Percentiles rank a stretch among this genome's conserved stretches.
Conservation (phyloP, 2,329 filamentous ascomycete species). For the Colletotrichum melonis region DNA sequence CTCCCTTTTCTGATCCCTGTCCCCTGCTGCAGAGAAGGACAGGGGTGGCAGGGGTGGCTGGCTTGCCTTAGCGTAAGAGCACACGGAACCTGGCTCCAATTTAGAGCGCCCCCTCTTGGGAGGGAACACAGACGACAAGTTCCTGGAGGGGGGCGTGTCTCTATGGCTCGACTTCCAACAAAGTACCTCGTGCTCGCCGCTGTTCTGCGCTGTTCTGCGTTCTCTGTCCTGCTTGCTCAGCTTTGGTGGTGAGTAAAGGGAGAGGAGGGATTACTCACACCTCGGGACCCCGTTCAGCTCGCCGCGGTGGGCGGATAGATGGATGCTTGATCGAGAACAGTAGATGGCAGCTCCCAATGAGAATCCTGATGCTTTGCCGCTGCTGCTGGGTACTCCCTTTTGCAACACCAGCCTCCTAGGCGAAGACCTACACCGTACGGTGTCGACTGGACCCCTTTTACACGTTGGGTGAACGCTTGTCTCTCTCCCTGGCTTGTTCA, state of each 20-base stretch:
- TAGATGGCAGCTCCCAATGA: not conserved
- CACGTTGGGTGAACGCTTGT: not conserved
- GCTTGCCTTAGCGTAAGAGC: not conserved
- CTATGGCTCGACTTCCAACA: no score
- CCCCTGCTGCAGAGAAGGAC: not conserved
- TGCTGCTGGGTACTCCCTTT: not conserved
- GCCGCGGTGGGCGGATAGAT: not conserved
- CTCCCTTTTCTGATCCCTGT: not conserved
- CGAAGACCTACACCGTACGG: constrained; percentile 5
- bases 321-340: not conserved
- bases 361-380: not conserved
- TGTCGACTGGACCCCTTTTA: not conserved
- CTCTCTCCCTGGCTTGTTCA: not conserved
- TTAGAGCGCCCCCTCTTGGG: constrained; percentile 1
- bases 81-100: constrained; percentile 13
- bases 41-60: not conserved
- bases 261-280: constrained; percentile 24
- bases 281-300: not conserved
- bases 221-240: not conserved
- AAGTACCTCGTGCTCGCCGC: not conserved
- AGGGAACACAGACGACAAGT: constrained; percentile 8
- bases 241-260: not conserved
- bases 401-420: not conserved
- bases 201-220: not conserved
- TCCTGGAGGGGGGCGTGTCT: not conserved